Percentiles rank a stretch among this genome's conserved stretches.
Evolutionary conservation across 257 asterid species (phyloP).

Genomic region (Thymus quinquecostatus): DNA sequence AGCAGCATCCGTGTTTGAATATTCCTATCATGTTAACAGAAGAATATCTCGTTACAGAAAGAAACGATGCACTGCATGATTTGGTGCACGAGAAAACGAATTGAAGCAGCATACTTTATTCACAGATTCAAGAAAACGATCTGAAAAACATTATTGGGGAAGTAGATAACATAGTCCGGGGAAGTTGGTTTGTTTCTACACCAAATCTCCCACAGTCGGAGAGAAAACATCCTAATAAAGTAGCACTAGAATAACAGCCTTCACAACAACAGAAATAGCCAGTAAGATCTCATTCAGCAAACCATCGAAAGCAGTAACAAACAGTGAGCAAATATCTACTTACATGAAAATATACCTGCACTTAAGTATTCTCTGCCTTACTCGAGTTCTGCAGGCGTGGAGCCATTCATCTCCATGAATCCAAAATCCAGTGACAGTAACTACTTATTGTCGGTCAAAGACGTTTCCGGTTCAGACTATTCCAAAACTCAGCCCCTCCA

Average conservation of each 20-base stretch:
- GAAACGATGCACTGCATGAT: background rate
- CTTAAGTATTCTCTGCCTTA: background rate
- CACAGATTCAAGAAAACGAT: background rate
- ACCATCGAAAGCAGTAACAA: background rate
- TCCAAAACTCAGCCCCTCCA: slow-evolving; percentile 59
- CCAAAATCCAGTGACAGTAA: slow-evolving; percentile 10
- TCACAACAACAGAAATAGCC: too few species aligned
- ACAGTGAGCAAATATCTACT: background rate
- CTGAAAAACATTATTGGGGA: background rate
- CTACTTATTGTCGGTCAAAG: slow-evolving; percentile 21
- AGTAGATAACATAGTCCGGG: too few species aligned
- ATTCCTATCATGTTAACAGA: slow-evolving; percentile 8
- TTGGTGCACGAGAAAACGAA: background rate
- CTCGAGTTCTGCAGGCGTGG: slow-evolving; percentile 14
- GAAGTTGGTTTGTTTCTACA: too few species aligned
- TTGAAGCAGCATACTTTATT: background rate
- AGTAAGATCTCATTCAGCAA: background rate
- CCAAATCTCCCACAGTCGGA: too few species aligned
- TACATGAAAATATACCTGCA: slow-evolving; percentile 27
- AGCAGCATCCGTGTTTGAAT: background rate
- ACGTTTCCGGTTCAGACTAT: slow-evolving; percentile 49
- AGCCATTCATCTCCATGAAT: slow-evolving; percentile 16
- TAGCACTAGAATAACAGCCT: too few species aligned
- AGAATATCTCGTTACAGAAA: background rate
- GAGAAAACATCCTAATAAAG: too few species aligned